Base-by-base conservation (phyloP, 2,329 filamentous ascomycete species). In the Tolypocladium tropicale region DNA sequence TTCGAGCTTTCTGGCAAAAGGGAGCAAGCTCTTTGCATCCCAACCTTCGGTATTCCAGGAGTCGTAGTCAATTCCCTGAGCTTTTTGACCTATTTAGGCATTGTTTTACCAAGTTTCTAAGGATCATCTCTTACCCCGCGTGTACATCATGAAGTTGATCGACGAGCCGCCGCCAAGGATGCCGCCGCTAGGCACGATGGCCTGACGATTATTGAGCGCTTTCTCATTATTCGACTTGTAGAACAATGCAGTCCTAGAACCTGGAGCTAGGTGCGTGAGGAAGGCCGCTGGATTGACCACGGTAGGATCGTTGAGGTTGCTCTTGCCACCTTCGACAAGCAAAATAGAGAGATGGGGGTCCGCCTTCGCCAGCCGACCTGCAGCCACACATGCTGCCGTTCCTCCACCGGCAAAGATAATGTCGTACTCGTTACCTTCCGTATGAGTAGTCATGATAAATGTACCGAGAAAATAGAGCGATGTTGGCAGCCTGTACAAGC, bases 1-100 rank as follows among this genome's bases (percentile, higher is more conserved):
- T 65, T 85, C 82, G 12, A 83, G 66, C 74, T 75, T 73, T 32
- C 65, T 69, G 4, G 71, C 14, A 9, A 63, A 70, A 0, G 67
- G 69, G 2, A 67, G 34, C 11, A 73, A 43, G 1, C 70, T 70
- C 1, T 72, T 56, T 0, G 66, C 60, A 0, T 63, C 62, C 70
- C 71, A 73, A 0, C 70, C 70, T 9, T 63, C 61, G 0, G 63
- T 66, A 0, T 67, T 63, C 70, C 71, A 73, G 0, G 67, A 62
- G 36, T 73, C 65, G 34, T 64, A 68, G 28, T 72, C 70, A 1
- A 62, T 59, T 1, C 62, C 58, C 30, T 72, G 68, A 3, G 66
- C 65, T 37, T 23, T 28, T 49, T 49, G 25, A n/a, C 28, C 2
- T n/a, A 4, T 33, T 37, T 28, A 32, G 21, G 11, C 7, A 6